Conservation (phyloP, 441 rosid genomes). For the Manihot esculenta region DNA sequence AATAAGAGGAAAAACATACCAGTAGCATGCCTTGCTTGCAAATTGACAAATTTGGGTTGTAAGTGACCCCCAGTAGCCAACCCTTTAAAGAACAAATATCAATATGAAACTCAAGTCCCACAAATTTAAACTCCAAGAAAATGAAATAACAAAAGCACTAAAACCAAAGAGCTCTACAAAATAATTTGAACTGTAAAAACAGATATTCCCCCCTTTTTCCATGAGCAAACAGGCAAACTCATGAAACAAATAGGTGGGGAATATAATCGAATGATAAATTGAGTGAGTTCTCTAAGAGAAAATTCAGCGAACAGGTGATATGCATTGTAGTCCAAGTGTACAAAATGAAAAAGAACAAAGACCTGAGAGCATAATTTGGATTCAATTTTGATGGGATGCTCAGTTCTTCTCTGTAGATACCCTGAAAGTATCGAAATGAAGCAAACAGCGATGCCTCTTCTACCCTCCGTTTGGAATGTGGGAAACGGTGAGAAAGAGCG, state of each 20-base stretch:
- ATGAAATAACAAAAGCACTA: not conserved
- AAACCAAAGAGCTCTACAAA: not conserved
- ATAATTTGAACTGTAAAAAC: not conserved
- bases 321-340: not conserved
- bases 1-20: constrained; percentile 31
- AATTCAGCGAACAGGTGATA: constrained; percentile 31
- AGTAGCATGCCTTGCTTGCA: constrained; percentile 25
- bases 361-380: constrained; percentile 34
- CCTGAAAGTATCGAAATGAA: not conserved
- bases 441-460: too few species aligned
- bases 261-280: too few species aligned
- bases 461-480: too few species aligned
- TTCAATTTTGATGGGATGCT: not conserved
- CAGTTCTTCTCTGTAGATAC: not conserved
- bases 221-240: not conserved
- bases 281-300: constrained; percentile 12
- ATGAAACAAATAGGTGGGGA: too few species aligned
- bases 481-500: too few species aligned
- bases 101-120: not conserved
- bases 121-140: not conserved
- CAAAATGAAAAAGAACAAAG: not conserved
- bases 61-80: constrained; percentile 24
- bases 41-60: constrained; percentile 34
- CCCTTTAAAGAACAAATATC: constrained; percentile 28
- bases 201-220: not conserved